phyloP scores from a whole-genome alignment of 106 monocot genomes.

The Xerophyta viscosa region DNA sequence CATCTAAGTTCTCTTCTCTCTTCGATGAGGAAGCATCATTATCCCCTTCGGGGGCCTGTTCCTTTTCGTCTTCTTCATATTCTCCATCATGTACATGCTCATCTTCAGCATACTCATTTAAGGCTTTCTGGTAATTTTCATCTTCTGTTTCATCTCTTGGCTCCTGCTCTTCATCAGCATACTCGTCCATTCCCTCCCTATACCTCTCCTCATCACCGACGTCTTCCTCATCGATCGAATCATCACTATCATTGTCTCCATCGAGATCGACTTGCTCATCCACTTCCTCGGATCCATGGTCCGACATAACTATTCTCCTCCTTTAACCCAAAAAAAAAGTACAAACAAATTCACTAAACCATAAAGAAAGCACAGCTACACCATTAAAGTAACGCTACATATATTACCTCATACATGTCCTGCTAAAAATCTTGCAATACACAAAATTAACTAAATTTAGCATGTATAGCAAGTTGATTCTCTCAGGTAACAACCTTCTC shows the following conservation, averaged over 20 bases:
- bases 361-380: not conserved
- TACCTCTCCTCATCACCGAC: conserved; percentile 33
- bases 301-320: conserved; percentile 43
- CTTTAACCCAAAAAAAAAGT: too few relatives aligned
- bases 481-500: not conserved
- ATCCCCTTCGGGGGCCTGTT: conserved; percentile 14
- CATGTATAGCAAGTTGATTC: not conserved
- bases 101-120: conserved; percentile 19
- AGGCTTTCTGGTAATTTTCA: conserved; percentile 17
- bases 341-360: too few relatives aligned
- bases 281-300: conserved; percentile 39
- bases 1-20: conserved; percentile 16
- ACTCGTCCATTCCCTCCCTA: conserved; percentile 15
- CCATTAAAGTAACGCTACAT: too few relatives aligned
- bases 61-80: conserved; percentile 26
- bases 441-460: too few relatives aligned
- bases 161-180: conserved; percentile 9
- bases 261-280: conserved; percentile 93
- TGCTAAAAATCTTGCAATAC: too few relatives aligned
- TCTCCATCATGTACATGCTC: conserved; percentile 5
- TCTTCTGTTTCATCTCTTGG: conserved; percentile 17
- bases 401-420: too few relatives aligned
- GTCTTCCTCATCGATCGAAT: conserved; percentile 90
- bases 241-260: conserved; percentile 89
- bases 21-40: conserved; percentile 19